phyloP scores from a whole-genome alignment of 306 rosid species.

The Medicago lupulina region DNA sequence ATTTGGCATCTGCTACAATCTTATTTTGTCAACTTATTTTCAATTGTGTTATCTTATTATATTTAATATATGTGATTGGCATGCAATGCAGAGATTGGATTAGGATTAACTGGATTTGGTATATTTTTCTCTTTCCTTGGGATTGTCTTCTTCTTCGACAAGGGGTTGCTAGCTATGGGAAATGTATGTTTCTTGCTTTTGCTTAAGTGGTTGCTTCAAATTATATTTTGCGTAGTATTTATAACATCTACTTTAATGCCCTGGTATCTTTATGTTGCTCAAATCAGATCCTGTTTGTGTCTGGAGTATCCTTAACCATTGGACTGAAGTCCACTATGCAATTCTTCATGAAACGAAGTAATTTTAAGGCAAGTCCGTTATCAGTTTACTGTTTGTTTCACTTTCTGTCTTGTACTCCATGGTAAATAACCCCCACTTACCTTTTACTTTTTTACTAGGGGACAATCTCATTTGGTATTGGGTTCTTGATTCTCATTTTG shows the following conservation, averaged over 20 bases:
- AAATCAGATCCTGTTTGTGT: conserved; percentile 87
- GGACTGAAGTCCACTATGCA: conserved; percentile 89
- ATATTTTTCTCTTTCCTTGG: conserved; percentile 92
- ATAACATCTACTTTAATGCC: conserved; percentile 20
- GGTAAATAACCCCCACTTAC: conserved; percentile 3
- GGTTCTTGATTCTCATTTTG: conserved; percentile 78
- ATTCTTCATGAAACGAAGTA: conserved; percentile 91
- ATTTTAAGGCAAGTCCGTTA: conserved; percentile 65
- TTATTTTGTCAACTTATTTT: conserved; percentile 14
- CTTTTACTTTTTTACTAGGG: conserved; percentile 54
- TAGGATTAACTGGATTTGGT: conserved; percentile 95
- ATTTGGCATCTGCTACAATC: conserved; percentile 27
- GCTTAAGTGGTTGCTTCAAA: conserved; percentile 21
- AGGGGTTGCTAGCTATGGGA: conserved; percentile 98
- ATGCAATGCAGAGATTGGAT: conserved; percentile 83
- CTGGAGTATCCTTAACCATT: conserved; percentile 91
- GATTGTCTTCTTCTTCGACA: conserved; percentile 84
- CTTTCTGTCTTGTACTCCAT: neutral
- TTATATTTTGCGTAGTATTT: conserved; percentile 26
- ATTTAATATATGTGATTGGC: conserved; percentile 43
- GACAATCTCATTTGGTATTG: conserved; percentile 81
- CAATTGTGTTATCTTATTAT: conserved; percentile 13
- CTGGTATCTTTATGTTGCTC: conserved; percentile 20
- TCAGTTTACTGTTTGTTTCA: conserved; percentile 30
- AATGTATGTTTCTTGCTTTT: conserved; percentile 67